A percentile compares a stretch with the other conserved stretches of the same genome.
phyloP scores from a whole-genome alignment of 2,329 filamentous ascomycete species.

The Berkeleyomyces rouxiae region DNA sequence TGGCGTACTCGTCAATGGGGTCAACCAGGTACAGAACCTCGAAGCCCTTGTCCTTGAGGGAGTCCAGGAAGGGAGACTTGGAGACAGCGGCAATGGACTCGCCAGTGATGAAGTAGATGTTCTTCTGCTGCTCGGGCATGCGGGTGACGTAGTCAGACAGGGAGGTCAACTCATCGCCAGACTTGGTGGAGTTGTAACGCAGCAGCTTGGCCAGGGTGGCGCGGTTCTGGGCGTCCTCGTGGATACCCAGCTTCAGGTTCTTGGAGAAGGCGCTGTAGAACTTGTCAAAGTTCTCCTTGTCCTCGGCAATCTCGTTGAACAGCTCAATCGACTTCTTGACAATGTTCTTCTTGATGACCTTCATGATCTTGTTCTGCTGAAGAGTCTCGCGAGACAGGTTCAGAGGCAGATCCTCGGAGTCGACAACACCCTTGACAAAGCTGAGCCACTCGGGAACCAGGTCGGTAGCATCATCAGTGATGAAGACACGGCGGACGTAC shows the following conservation, averaged over 20 bases:
- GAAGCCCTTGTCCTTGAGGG: constrained; percentile 97
- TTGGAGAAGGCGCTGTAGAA: constrained; percentile 99
- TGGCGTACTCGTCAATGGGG: constrained; percentile 98
- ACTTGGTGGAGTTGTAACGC: constrained; percentile 98
- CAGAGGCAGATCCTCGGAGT: constrained; percentile 97
- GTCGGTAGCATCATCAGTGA: constrained; percentile 97
- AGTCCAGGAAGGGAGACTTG: constrained; percentile 97
- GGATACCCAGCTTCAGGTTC: constrained; percentile 99
- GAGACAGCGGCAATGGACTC: constrained; percentile 96
- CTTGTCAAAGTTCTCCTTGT: constrained; percentile 99
- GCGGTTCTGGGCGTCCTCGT: constrained; percentile 99
- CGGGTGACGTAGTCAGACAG: constrained; percentile 95
- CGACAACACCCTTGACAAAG: constrained; percentile 99
- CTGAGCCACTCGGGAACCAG: constrained; percentile 98
- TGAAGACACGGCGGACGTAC: constrained; percentile 99
- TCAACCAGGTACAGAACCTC: constrained; percentile 99
- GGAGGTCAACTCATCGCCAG: constrained; percentile 86
- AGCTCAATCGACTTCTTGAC: constrained; percentile 99
- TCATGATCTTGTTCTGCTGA: constrained; percentile 99
- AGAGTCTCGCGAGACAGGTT: constrained; percentile 99
- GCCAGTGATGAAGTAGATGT: constrained; percentile 99
- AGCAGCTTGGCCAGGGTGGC: constrained; percentile 86
- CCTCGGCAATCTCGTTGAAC: constrained; percentile 97
- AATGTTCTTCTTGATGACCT: constrained; percentile 99
- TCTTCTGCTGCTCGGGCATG: constrained; percentile 99